These are phyloP conservation scores for Ulmus americana DNA, from an alignment of 331 rosid genomes.

Conservation along the genomic window DNA sequence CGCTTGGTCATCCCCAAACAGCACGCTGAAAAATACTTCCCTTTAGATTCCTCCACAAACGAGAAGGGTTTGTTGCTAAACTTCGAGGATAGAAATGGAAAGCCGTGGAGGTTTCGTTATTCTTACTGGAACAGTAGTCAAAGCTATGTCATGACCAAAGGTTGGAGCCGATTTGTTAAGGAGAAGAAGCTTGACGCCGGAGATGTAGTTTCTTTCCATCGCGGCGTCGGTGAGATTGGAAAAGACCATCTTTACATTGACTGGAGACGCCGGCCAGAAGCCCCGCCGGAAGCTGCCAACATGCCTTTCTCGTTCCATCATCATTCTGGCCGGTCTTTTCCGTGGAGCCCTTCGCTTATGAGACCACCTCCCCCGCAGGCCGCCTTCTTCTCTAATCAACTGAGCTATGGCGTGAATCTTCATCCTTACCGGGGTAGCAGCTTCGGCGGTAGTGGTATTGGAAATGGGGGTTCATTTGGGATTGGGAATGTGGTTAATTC, in stretches of 20 bases:
- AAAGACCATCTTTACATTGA: slow-evolving; percentile 39
- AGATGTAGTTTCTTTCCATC: slow-evolving; percentile 40
- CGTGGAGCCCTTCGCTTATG: slow-evolving; percentile 40
- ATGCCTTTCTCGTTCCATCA: slow-evolving; percentile 2
- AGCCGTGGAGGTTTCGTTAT: slow-evolving; percentile 44
- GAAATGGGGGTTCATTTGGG: slow-evolving; percentile 8
- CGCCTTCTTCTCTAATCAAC: background rate
- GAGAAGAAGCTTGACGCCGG: slow-evolving; percentile 52
- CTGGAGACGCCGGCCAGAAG: slow-evolving; percentile 44
- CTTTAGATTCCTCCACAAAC: slow-evolving; percentile 38
- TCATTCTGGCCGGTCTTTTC: slow-evolving; percentile 7
- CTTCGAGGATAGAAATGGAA: slow-evolving; percentile 42
- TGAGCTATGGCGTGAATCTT: slow-evolving; percentile 8
- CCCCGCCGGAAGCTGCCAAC: background rate
- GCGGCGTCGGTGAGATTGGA: slow-evolving; percentile 31
- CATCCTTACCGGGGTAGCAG: slow-evolving; percentile 25
- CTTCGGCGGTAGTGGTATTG: background rate
- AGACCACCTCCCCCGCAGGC: slow-evolving; percentile 26
- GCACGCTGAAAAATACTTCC: slow-evolving; percentile 47
- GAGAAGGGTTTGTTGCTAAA: slow-evolving; percentile 44
- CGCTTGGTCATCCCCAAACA: slow-evolving; percentile 48
- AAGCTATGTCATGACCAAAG: slow-evolving; percentile 54
- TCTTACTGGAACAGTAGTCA: slow-evolving; percentile 56
- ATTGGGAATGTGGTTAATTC: slow-evolving; percentile 26
- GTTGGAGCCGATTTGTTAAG: slow-evolving; percentile 48